Evolutionary conservation across 805 yeast genomes (phyloP).

Genomic region (Hanseniaspora pseudoguilliermondii): DNA sequence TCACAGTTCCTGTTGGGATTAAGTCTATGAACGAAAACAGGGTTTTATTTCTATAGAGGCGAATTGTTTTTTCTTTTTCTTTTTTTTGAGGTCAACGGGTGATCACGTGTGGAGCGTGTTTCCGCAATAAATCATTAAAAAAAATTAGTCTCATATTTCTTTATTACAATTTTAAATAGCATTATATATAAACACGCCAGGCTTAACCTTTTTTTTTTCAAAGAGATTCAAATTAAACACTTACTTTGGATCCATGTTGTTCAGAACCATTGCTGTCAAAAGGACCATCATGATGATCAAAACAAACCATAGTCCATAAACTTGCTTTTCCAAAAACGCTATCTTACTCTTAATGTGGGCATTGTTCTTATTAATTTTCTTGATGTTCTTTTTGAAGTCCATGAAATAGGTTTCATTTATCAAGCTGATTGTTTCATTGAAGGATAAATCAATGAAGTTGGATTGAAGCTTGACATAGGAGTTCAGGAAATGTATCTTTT

Average conservation of each 20-base stretch:
- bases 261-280: background rate
- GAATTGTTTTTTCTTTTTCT: background rate
- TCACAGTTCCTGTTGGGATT: slow-evolving; percentile 5
- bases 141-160: no score
- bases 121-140: no score
- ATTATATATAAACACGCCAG: no score
- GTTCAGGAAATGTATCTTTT: slow-evolving; percentile 6
- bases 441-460: slow-evolving; percentile 5
- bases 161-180: no score
- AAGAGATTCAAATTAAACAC: no score
- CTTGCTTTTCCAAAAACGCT: background rate
- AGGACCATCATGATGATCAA: background rate
- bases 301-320: background rate
- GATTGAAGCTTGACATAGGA: slow-evolving; percentile 5
- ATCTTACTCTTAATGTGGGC: background rate
- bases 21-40: background rate
- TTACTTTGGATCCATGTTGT: background rate
- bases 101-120: no score
- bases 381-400: slow-evolving; percentile 1
- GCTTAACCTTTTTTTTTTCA: background rate
- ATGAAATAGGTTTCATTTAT: slow-evolving; percentile 3
- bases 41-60: background rate
- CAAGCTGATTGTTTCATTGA: slow-evolving; percentile 7
- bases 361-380: background rate
- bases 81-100: background rate